Evolutionary conservation across 1,139 yeast species (phyloP).

Genomic region (Chernovozyma aurita): DNA sequence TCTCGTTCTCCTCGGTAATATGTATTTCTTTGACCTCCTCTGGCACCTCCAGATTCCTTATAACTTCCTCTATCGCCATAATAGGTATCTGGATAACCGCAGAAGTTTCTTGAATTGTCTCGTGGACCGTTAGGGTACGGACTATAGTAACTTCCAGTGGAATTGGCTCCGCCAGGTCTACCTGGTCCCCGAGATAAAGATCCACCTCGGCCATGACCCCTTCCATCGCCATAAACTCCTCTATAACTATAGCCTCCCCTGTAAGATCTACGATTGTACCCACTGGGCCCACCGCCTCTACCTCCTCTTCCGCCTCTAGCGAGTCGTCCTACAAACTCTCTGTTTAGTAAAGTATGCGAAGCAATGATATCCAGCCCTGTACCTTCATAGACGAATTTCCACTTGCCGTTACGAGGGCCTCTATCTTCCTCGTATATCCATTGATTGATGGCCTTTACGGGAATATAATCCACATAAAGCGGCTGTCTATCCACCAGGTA

Average conservation of each 20-base stretch:
- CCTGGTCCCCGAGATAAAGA: neutral
- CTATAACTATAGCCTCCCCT: neutral
- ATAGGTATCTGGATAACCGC: neutral
- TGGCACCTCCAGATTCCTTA: neutral
- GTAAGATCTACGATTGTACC: neutral
- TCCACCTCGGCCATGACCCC: neutral
- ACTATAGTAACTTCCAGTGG: neutral
- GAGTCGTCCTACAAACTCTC: constrained; percentile 22
- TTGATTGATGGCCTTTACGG: constrained; percentile 40
- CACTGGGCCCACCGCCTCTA: constrained; percentile 6
- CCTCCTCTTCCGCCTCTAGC: constrained; percentile 10
- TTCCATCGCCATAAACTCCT: neutral
- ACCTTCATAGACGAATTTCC: constrained; percentile 38
- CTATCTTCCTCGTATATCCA: constrained; percentile 46
- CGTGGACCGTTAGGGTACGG: neutral
- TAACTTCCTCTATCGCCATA: neutral
- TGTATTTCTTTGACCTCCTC: neutral
- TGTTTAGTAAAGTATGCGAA: constrained; percentile 37
- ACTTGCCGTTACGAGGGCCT: constrained; percentile 41
- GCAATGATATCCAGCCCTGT: constrained; percentile 16
- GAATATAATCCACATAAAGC: constrained; percentile 39
- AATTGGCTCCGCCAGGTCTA: neutral
- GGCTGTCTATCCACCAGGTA: constrained; percentile 15
- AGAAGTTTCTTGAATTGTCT: no score
- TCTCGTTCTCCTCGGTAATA: constrained; percentile 3